These are phyloP conservation scores for Lepidium didymum DNA, from an alignment of 345 rosid species.

Conservation along the genomic window DNA sequence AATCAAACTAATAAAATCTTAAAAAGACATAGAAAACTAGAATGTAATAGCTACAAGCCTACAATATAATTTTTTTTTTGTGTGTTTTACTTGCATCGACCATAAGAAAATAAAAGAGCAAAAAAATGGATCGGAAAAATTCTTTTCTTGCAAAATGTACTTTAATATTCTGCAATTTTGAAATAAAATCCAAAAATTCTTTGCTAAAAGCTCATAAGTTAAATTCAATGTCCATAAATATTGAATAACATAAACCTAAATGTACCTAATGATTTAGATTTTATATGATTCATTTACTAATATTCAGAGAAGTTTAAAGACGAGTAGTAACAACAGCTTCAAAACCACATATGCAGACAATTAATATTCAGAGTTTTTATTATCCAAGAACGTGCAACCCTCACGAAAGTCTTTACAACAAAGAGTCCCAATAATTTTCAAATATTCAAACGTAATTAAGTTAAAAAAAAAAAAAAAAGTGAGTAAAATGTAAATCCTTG, in stretches of 20 bases:
- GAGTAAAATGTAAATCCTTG: conserved; percentile 7
- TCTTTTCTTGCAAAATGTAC: too few species aligned
- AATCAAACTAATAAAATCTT: neutral
- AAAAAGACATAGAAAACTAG: too few species aligned
- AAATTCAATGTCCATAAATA: too few species aligned
- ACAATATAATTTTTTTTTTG: too few species aligned
- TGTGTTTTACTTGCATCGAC: too few species aligned
- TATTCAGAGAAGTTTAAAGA: neutral
- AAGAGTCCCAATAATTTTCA: conserved; percentile 5
- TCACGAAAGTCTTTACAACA: conserved; percentile 23
- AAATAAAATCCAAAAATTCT: too few species aligned
- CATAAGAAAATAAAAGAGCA: too few species aligned
- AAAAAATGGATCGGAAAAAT: too few species aligned
- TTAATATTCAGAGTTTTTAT: conserved; percentile 3
- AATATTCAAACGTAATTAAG: conserved; percentile 14
- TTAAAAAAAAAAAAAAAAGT: neutral
- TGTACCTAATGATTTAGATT: neutral
- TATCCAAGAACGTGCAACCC: conserved; percentile 6
- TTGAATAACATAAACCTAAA: neutral
- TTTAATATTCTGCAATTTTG: too few species aligned
- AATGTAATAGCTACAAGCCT: too few species aligned
- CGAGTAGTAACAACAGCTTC: neutral
- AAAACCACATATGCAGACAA: neutral
- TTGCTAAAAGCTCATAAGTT: too few species aligned
- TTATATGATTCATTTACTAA: neutral